Evolutionary conservation across 805 yeast genomes (phyloP).

Genomic region (Candida loeiensis): DNA sequence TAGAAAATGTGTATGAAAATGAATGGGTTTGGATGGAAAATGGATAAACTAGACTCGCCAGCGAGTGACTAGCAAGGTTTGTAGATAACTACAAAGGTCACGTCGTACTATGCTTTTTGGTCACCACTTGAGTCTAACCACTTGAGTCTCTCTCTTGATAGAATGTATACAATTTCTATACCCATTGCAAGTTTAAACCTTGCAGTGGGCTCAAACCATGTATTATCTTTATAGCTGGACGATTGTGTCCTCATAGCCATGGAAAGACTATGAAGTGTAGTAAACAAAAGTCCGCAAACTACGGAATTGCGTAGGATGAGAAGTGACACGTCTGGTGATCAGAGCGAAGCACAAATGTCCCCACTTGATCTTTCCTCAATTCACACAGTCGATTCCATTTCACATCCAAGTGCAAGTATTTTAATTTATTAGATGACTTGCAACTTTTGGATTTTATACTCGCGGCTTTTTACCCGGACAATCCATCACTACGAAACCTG

Average conservation of each 20-base stretch:
- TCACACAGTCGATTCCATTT: too few relatives aligned
- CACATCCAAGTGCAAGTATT: too few relatives aligned
- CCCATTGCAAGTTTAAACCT: slow-evolving; percentile 33
- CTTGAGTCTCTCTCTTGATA: too few relatives aligned
- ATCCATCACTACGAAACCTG: neutral
- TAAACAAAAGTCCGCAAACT: neutral
- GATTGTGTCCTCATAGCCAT: neutral
- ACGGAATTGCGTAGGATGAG: neutral
- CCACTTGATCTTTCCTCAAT: neutral
- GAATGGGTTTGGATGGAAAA: too few relatives aligned
- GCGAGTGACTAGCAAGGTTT: too few relatives aligned
- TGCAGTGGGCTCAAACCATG: slow-evolving; percentile 48
- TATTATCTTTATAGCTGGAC: slow-evolving; percentile 35
- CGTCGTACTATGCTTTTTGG: too few relatives aligned
- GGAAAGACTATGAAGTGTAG: neutral
- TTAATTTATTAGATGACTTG: too few relatives aligned
- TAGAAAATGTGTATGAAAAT: too few relatives aligned
- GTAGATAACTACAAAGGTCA: too few relatives aligned
- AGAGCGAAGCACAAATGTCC: neutral
- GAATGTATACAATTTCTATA: slow-evolving; percentile 45
- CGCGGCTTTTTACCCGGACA: slow-evolving; percentile 3
- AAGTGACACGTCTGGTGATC: neutral
- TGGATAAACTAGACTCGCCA: too few relatives aligned
- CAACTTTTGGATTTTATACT: too few relatives aligned
- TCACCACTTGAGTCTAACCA: too few relatives aligned